These are phyloP conservation scores for Sporothrix pallida DNA, from an alignment of 2,329 filamentous ascomycete species.

Conservation along the genomic window DNA sequence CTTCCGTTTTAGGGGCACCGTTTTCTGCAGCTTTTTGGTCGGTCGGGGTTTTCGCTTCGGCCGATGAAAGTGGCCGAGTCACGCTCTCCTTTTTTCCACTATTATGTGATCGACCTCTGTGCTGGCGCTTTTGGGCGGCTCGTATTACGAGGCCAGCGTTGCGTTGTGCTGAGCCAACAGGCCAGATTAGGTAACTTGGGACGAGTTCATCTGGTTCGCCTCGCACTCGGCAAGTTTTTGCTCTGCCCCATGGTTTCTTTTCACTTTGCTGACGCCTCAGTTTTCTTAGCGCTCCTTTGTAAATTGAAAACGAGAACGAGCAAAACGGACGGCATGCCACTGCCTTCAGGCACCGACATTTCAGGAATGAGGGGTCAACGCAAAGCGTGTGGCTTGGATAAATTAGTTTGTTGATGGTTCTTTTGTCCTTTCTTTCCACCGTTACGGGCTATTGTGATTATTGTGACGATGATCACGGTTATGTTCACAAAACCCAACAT, in stretches of 20 bases:
- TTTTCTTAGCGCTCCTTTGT: neutral
- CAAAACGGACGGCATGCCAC: conserved; percentile 8
- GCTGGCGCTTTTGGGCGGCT: neutral
- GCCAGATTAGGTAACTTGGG: conserved; percentile 17
- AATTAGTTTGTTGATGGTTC: neutral
- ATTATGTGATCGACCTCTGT: conserved; percentile 14
- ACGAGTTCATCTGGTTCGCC: neutral
- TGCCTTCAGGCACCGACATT: conserved; percentile 24
- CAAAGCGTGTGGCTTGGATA: conserved; percentile 17
- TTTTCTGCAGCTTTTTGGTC: neutral
- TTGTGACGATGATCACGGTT: neutral
- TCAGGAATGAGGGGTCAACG: neutral
- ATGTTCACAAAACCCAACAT: neutral
- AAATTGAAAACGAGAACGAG: conserved; percentile 2
- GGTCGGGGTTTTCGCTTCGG: conserved; percentile 26
- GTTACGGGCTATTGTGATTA: conserved; percentile 1
- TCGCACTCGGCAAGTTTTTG: conserved; percentile 23
- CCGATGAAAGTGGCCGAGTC: conserved; percentile 7
- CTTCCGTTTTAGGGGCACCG: conserved; percentile 17
- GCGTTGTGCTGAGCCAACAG: conserved; percentile 6
- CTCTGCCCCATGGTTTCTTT: neutral
- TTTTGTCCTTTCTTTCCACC: neutral
- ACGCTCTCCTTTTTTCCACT: neutral
- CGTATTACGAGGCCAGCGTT: conserved; percentile 19
- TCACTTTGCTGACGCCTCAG: neutral